Base-by-base conservation (phyloP, 768 basidiomycete genomes). In the Austroboletus eburneus region DNA sequence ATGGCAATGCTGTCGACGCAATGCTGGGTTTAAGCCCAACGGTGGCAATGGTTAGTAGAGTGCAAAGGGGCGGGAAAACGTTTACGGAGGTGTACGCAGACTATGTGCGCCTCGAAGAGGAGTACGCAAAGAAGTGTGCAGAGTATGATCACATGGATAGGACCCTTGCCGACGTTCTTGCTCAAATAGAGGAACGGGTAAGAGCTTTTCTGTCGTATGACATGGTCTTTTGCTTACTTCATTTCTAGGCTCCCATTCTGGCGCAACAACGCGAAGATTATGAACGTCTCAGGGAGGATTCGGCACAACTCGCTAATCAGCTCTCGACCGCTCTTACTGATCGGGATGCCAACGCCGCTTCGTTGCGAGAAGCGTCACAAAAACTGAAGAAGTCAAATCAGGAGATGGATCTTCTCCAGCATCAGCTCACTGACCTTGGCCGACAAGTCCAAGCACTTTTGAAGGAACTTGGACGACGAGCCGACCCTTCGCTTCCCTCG, bases 81-180 rank as follows among this genome's bases (percentile, higher is more conserved):
- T 95, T 95, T 69, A 95, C 95, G 0, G 89, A 96, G 59, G 85
- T 98, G 18, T 97, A 96, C 63, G 78, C 87, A 14, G 91, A 96
- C 60, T 91, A 91, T 55, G 83, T 95, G 29, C 78, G 80, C 44
- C 76, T 94, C 33, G 86, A 96, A 63, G 88, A 89, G 21, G 87
- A 92, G 24, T 82, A 83, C 45, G 77, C 80, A 17, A 77, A 74
- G 63, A 90, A 91, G 66, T 82, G 78, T 42, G 75, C 81, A 5
- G 94, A 98, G 69, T 88, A 85, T 48, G 82, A 83, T 52, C 80
- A 89, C 39, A 84, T 98, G 79, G 87, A 90, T 40, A 78, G 83
- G 23, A 85, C 89, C 1, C 72, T 97, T 40, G 73, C 82, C 13
- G 77, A 83, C 34, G 83, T 97, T 18, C 75, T 95, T 4, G 81